These are phyloP conservation scores for Phoma sp. DNA, from an alignment of 2,329 filamentous ascomycete genomes.

Conservation along the genomic window DNA sequence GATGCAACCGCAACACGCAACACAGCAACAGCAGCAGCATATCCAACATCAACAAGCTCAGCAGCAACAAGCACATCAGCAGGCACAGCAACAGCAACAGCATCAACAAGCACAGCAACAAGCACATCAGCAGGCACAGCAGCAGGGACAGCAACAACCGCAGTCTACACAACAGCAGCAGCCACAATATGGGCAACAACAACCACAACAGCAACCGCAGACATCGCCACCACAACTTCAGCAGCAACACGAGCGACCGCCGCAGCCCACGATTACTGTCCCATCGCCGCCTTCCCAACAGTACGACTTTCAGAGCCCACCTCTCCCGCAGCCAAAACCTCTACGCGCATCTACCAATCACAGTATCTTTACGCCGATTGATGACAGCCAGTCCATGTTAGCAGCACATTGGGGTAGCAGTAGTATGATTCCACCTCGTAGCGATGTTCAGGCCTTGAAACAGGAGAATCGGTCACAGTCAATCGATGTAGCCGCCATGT, in stretches of 20 bases:
- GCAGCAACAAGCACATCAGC: slow-evolving; percentile 39
- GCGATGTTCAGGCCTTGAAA: slow-evolving; percentile 55
- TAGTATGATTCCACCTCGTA: slow-evolving; percentile 57
- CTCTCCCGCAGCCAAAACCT: slow-evolving; percentile 70
- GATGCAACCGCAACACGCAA: slow-evolving; percentile 63
- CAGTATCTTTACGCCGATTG: slow-evolving; percentile 97
- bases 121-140: slow-evolving; percentile 68
- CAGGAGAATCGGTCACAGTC: slow-evolving; percentile 66
- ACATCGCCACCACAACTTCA: slow-evolving; percentile 77
- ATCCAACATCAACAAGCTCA: slow-evolving; percentile 50
- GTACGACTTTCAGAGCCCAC: slow-evolving; percentile 62
- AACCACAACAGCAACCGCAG: slow-evolving; percentile 73
- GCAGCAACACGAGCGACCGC: slow-evolving; percentile 68
- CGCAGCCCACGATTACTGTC: slow-evolving; percentile 47
- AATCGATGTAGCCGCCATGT: slow-evolving; percentile 66
- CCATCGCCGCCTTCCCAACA: slow-evolving; percentile 60
- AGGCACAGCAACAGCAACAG: slow-evolving; percentile 60
- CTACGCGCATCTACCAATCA: slow-evolving; percentile 71
- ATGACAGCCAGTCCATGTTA: slow-evolving; percentile 87
- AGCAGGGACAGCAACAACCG: slow-evolving; percentile 70
- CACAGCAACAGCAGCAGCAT: slow-evolving; percentile 58
- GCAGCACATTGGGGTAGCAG: slow-evolving; percentile 75
- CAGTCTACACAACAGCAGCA: slow-evolving; percentile 70
- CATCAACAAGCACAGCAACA: slow-evolving; percentile 76
- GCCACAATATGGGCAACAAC: slow-evolving; percentile 71